Percentiles rank a stretch among this genome's conserved stretches.
Evolutionary conservation across 1,284 basidiomycete species (phyloP).

Genomic region (Gomphus bonarii): DNA sequence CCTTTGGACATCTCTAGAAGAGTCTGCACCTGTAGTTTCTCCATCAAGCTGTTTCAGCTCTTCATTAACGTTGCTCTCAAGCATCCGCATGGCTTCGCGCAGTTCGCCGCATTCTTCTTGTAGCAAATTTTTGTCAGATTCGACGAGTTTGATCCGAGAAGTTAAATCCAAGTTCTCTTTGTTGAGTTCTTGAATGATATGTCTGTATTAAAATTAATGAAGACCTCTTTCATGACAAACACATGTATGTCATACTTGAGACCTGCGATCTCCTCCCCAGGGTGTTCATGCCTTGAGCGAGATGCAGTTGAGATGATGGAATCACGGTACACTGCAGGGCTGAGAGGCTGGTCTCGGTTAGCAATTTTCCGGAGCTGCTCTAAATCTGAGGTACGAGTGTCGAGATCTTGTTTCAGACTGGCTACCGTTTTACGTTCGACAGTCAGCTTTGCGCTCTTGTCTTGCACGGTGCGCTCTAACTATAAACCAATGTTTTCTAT

Average conservation of each 20-base stretch:
- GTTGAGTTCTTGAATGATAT: constrained; percentile 81
- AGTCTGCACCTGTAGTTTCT: constrained; percentile 22
- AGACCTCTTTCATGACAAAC: not conserved
- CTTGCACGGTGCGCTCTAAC: constrained; percentile 23
- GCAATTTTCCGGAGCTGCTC: constrained; percentile 45
- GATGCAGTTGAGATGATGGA: constrained; percentile 20
- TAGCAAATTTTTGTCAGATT: constrained; percentile 69
- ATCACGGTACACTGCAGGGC: constrained; percentile 25
- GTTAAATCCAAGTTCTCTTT: constrained; percentile 63
- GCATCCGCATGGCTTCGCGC: constrained; percentile 44
- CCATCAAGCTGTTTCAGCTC: constrained; percentile 41
- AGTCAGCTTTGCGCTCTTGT: constrained; percentile 25
- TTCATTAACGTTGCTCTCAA: constrained; percentile 70
- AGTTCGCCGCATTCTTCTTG: constrained; percentile 67
- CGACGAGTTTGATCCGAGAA: constrained; percentile 59
- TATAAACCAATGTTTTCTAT: constrained; percentile 12
- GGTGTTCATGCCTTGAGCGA: constrained; percentile 41
- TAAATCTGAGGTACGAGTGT: constrained; percentile 40
- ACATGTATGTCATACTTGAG: constrained; percentile 46
- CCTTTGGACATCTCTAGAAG: constrained; percentile 22
- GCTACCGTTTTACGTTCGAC: constrained; percentile 23
- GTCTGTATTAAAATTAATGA: constrained; percentile 31
- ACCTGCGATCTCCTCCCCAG: constrained; percentile 60
- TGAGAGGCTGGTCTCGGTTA: constrained; percentile 43
- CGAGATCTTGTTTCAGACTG: constrained; percentile 33